Evolutionary conservation across 805 yeast species (phyloP), one percentile per base, ranked within the genome.

Genomic region (Tetrapisispora taiwanensis): DNA sequence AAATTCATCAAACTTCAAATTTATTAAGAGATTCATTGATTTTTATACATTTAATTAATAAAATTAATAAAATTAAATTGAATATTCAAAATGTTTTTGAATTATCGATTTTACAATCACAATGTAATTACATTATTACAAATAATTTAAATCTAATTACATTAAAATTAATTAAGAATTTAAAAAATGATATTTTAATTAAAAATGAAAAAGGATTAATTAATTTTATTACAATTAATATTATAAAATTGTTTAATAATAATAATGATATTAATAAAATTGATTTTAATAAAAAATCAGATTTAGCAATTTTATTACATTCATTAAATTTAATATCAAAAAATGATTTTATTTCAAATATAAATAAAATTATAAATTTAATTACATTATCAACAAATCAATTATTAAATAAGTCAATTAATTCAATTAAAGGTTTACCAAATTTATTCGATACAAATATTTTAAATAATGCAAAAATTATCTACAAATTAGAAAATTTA

Each of bases 1-100:
- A 60, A 42, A 52, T 62, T 20, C 64, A 62, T 44, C 65, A 62
- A 45, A 60, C 65, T 7, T 55, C 63, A 4, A 57, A 49, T 30
- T 40, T 60, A 9, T 44, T 62, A 39, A 53, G 65, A 42, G 63
- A 59, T 37, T 52, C 59, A 5, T 46, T 60, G 24, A 46, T 59
- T 17, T 58, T 53, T 35, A 35, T 59, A 13, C 63, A 60, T 44
- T 45, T 60, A 41, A 46, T 54, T 1, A 49, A 53, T 18, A 55
- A 53, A 44, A 47, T 61, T 14, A 46, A 51, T 34, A n/a, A 41
- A 15, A 20, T 54, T 19, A 36, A 41, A 7, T 15, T 42, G n/a
- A 30, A 17, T 27, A 27, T 30, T 7, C 24, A 18, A 24, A 39
- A 24, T 35, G 13, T 18, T 22, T 28, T 34, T 15, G 46, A 55